Evolutionary conservation across 805 yeast species (phyloP), one percentile per base, ranked within the genome.

Genomic region (Metschnikowia noctiluminum): DNA sequence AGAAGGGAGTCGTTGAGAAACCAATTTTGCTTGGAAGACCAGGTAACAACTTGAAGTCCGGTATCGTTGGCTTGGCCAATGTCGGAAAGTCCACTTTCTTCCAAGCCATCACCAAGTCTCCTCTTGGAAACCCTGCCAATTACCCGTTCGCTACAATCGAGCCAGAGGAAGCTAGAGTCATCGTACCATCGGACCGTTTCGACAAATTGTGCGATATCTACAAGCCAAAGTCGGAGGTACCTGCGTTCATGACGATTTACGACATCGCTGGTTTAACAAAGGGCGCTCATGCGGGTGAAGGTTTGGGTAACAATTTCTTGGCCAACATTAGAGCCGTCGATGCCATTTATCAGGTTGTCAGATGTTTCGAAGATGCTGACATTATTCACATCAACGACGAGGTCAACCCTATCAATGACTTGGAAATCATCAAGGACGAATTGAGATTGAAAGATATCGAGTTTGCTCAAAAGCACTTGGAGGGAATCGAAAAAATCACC

Each of bases 371-470:
- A 65, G 99, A 94, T 70, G 95, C 97, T 35, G 99, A 94, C 66
- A 94, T 94, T 62, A 90, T 91, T 61, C 99, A 94, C 73, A 87
- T 94, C 62, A 96, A 90, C 74, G 97, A 91, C 62, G 69, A 71
- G 50, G 59, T 94, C 54, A 84, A 94, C 72, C 99, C 99, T 55
- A 84, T 81, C 44, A 88, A 96, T 66, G 99, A 94, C 73, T 81
- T 94, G 73, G 94, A 88, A 57, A 92, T 94, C 66, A 89, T 94
- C 66, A 78, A 80, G 58, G 88, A 87, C 56, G 99, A 94, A 77
- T 81, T 94, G 71, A 85, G 97, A 74, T 79, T 92, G 67, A 94
- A 94, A 76, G 99, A 94, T 73, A 90, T 94, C 60, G 99, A 94
- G 74, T 94, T 94, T 64, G 86, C 91, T 57, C 82, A 82, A 63